Evolutionary conservation across 2,329 filamentous ascomycete species (phyloP).

Genomic region (Trichoderma polysporum): DNA sequence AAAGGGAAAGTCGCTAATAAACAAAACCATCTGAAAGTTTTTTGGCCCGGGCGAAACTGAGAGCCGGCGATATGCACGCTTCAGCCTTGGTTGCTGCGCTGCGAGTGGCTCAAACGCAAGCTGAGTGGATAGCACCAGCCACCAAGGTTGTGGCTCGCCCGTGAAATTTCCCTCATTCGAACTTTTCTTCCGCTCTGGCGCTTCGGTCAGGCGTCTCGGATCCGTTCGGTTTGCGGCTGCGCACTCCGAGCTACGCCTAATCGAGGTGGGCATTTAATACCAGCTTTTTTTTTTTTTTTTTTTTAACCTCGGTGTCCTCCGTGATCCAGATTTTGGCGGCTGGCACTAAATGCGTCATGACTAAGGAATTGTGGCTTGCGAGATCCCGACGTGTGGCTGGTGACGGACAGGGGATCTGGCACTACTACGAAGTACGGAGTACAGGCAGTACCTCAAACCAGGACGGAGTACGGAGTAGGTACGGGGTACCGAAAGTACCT

Average conservation of each 20-base stretch:
- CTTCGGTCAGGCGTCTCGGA: conserved; percentile 31
- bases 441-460: background rate
- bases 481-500: background rate
- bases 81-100: conserved; percentile 20
- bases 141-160: conserved; percentile 24
- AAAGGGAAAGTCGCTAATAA: conserved; percentile 22
- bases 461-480: background rate
- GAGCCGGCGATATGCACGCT: conserved; percentile 23
- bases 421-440: background rate
- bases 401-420: background rate
- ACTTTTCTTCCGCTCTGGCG: conserved; percentile 16
- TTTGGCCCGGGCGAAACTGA: conserved; percentile 24
- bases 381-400: background rate
- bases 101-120: conserved; percentile 15
- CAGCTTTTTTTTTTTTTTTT: background rate
- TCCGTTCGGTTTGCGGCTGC: conserved; percentile 31
- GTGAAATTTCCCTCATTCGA: conserved; percentile 22
- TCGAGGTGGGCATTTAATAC: background rate
- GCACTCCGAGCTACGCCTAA: conserved; percentile 24
- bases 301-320: background rate
- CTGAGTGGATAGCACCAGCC: conserved; percentile 22
- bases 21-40: conserved; percentile 11
- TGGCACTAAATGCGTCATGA: background rate
- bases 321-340: background rate
- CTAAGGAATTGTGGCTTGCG: conserved; percentile 4